These are phyloP conservation scores for Clarireedia paspali DNA, from an alignment of 2,329 filamentous ascomycete species.

Conservation along the genomic window DNA sequence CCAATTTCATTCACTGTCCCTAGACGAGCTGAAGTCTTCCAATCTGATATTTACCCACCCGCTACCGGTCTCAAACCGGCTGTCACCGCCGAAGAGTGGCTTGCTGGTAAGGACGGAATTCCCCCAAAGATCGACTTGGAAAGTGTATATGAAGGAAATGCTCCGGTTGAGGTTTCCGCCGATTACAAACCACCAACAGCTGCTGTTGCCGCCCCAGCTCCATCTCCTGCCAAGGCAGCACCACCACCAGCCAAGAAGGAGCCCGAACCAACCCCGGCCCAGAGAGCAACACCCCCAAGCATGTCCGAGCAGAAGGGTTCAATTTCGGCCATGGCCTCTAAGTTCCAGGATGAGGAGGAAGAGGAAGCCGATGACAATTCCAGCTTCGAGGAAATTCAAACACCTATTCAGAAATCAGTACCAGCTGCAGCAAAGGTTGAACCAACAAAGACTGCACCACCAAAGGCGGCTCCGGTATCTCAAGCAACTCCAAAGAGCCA, in stretches of 20 bases:
- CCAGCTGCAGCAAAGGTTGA: conserved; percentile 33
- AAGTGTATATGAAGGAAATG: conserved; percentile 79
- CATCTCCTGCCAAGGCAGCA: conserved; percentile 35
- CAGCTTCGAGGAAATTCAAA: conserved; percentile 79
- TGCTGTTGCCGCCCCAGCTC: conserved; percentile 35
- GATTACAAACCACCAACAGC: conserved; percentile 54
- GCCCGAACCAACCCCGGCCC: conserved; percentile 37
- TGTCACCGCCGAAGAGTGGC: conserved; percentile 75
- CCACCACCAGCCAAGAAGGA: conserved; percentile 42
- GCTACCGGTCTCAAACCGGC: conserved; percentile 73
- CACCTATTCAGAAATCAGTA: conserved; percentile 56
- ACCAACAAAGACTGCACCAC: conserved; percentile 27
- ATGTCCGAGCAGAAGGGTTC: conserved; percentile 82
- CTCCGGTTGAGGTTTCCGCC: conserved; percentile 66
- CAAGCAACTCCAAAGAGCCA: conserved; percentile 17
- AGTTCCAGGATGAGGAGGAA: conserved; percentile 69
- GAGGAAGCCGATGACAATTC: conserved; percentile 54
- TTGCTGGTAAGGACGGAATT: conserved; percentile 73
- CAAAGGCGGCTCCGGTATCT: conserved; percentile 27
- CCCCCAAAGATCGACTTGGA: conserved; percentile 92
- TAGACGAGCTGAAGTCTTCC: conserved; percentile 86
- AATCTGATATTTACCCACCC: conserved; percentile 93
- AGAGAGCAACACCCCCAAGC: conserved; percentile 51
- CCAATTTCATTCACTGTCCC: conserved; percentile 97
- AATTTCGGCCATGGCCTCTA: conserved; percentile 76